These are phyloP conservation scores for Biscogniauxia mediterranea DNA, from an alignment of 2,329 filamentous ascomycete genomes.

Conservation along the genomic window DNA sequence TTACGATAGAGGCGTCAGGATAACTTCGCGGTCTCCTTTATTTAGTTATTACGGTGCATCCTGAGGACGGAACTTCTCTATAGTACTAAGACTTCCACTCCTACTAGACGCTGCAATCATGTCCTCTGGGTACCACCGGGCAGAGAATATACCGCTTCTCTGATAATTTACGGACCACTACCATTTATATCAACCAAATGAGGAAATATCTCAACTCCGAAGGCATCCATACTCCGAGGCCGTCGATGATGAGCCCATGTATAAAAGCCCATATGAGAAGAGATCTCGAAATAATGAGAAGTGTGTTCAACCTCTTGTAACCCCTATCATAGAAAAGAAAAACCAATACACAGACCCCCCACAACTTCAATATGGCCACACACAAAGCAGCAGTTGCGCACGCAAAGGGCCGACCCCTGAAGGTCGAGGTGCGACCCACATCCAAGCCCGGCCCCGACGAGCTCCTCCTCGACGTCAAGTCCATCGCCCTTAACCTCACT, in stretches of 20 bases:
- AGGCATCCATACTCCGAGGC: neutral
- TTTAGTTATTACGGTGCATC: too few species aligned
- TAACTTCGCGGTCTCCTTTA: too few species aligned
- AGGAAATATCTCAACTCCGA: neutral
- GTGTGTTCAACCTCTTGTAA: neutral
- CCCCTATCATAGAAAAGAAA: too few species aligned
- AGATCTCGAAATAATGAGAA: neutral
- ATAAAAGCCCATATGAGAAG: neutral
- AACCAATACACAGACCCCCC: too few species aligned
- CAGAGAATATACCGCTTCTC: neutral
- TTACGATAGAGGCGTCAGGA: too few species aligned
- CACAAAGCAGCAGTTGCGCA: constrained; percentile 41
- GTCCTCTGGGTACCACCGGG: neutral
- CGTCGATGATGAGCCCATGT: neutral
- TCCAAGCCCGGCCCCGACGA: constrained; percentile 45
- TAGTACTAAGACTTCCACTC: too few species aligned
- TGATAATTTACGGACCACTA: neutral
- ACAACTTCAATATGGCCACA: constrained; percentile 29
- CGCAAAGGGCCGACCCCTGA: constrained; percentile 37
- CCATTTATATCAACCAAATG: neutral
- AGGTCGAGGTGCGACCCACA: constrained; percentile 38
- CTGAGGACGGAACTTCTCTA: too few species aligned
- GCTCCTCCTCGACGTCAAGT: constrained; percentile 46
- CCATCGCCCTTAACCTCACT: constrained; percentile 48
- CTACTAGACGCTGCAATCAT: neutral